Evolutionary conservation across 495 filamentous ascomycete species (phyloP).

Genomic region (Penicillium cosmopolitanum): DNA sequence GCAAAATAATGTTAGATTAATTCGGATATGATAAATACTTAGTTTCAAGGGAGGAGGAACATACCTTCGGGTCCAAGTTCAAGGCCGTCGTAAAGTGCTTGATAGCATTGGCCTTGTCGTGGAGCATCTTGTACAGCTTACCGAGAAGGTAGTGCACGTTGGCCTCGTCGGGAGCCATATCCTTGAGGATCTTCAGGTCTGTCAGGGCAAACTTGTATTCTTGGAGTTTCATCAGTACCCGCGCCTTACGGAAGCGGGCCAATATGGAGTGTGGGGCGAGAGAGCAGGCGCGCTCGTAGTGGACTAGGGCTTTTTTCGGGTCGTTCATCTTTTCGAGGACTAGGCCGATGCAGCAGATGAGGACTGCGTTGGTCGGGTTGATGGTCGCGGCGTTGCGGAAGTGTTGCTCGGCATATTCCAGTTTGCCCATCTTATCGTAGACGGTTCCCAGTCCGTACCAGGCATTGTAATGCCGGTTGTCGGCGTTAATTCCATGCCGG

Average conservation of each 20-base stretch:
- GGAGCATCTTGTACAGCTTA: slow-evolving; percentile 78
- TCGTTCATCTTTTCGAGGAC: slow-evolving; percentile 88
- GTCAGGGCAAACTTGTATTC: slow-evolving; percentile 68
- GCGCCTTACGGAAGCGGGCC: slow-evolving; percentile 89
- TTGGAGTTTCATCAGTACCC: slow-evolving; percentile 77
- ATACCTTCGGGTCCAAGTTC: slow-evolving; percentile 95
- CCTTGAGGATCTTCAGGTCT: slow-evolving; percentile 82
- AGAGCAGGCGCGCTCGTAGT: slow-evolving; percentile 78
- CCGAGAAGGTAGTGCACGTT: slow-evolving; percentile 94
- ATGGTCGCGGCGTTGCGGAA: slow-evolving; percentile 84
- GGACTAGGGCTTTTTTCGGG: slow-evolving; percentile 70
- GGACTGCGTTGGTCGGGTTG: slow-evolving; percentile 87
- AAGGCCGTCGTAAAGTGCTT: slow-evolving; percentile 91
- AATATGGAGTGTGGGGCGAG: slow-evolving; percentile 80
- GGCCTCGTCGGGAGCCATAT: slow-evolving; percentile 90
- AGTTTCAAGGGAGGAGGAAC: not conserved
- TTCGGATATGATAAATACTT: slow-evolving; percentile 18
- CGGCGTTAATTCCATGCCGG: slow-evolving; percentile 77
- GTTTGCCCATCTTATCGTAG: slow-evolving; percentile 93
- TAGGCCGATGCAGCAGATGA: slow-evolving; percentile 88
- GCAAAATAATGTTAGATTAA: slow-evolving; percentile 3
- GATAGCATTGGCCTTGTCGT: slow-evolving; percentile 79
- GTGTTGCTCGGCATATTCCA: slow-evolving; percentile 85
- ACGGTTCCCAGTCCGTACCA: slow-evolving; percentile 95
- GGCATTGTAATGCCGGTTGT: slow-evolving; percentile 91